Conservation (phyloP, 2,329 filamentous ascomycete species). For the Dothiorella sarmentorum region DNA sequence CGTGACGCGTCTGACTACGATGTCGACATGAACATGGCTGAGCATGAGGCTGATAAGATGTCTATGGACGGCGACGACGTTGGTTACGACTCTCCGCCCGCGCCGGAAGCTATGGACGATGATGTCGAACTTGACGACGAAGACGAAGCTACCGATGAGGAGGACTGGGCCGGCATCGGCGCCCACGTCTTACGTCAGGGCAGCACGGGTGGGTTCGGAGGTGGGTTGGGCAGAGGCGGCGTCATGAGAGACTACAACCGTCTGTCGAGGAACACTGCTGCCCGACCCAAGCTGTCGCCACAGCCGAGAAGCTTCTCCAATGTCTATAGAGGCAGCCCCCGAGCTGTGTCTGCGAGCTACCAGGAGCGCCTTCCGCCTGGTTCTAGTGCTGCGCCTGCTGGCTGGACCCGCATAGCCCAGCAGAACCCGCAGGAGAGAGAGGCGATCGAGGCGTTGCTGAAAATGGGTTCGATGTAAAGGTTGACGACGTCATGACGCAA, state of each 20-base stretch:
- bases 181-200: conserved; percentile 75
- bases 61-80: conserved; percentile 73
- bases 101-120: conserved; percentile 66
- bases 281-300: background rate
- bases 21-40: conserved; percentile 62
- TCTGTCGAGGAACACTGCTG: background rate
- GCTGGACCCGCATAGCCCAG: conserved; percentile 18
- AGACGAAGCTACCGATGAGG: conserved; percentile 82
- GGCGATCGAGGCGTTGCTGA: conserved; percentile 75
- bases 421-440: conserved; percentile 71
- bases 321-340: background rate
- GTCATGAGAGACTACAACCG: conserved; percentile 16
- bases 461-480: conserved; percentile 65
- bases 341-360: conserved; percentile 2
- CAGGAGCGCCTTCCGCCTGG: background rate
- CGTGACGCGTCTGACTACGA: conserved; percentile 56
- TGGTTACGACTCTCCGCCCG: conserved; percentile 33
- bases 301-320: background rate
- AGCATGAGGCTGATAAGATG: conserved; percentile 93
- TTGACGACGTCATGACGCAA: background rate
- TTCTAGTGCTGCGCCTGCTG: background rate
- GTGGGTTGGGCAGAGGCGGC: conserved; percentile 8
- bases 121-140: conserved; percentile 56
- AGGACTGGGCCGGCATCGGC: conserved; percentile 90
- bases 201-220: conserved; percentile 37